Conservation (phyloP, 306 rosid species). For the Dalbergia oliveri region DNA sequence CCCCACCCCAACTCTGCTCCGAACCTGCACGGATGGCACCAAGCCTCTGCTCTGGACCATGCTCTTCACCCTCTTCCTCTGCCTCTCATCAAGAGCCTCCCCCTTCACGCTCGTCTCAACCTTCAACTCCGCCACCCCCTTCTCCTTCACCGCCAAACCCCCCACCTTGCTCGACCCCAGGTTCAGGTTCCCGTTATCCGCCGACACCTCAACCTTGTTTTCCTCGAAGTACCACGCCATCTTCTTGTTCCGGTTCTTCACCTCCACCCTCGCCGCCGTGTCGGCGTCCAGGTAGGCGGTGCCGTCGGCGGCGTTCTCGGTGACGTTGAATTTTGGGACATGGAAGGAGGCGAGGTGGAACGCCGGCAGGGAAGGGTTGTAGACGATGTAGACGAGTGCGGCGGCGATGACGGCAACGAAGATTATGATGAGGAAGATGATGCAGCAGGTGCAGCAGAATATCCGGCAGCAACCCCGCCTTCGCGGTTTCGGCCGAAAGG, state of each 20-base stretch:
- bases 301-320: conserved; percentile 38
- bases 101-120: conserved; percentile 52
- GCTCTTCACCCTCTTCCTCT: conserved; percentile 51
- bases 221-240: conserved; percentile 52
- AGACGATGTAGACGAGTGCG: conserved; percentile 64
- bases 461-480: conserved; percentile 53
- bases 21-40: conserved; percentile 52
- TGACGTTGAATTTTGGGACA: conserved; percentile 55
- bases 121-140: conserved; percentile 53
- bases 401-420: conserved; percentile 47
- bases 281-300: conserved; percentile 60
- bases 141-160: conserved; percentile 51
- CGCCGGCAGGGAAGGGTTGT: conserved; percentile 64
- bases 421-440: conserved; percentile 52
- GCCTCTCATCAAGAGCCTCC: conserved; percentile 46
- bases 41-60: conserved; percentile 49
- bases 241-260: conserved; percentile 62
- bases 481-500: conserved; percentile 47
- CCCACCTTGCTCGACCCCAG: conserved; percentile 45
- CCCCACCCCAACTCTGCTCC: conserved; percentile 50
- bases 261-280: conserved; percentile 57
- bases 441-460: conserved; percentile 64
- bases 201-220: conserved; percentile 15
- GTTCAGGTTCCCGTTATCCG: conserved; percentile 27
- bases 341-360: conserved; percentile 69